Conservation (phyloP, 2,329 filamentous ascomycete genomes). For the Trichoderma oligosporum region DNA sequence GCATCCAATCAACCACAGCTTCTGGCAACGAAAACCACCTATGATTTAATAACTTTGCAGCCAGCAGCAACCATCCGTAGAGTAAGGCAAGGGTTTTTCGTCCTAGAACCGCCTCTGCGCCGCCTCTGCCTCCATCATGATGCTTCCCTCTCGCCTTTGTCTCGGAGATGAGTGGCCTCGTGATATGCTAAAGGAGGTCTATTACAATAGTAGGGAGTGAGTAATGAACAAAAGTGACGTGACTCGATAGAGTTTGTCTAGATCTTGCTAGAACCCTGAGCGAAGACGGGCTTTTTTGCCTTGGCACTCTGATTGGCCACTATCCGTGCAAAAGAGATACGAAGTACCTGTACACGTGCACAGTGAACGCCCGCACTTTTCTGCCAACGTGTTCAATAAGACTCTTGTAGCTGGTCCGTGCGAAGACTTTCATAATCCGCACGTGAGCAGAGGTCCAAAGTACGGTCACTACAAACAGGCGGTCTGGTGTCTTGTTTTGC, state of each 20-base stretch:
- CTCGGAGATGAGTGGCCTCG: constrained; percentile 8
- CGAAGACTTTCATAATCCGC: constrained; percentile 4
- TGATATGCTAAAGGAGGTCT: too few species aligned
- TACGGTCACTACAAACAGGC: constrained; percentile 11
- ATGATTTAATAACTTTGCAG: neutral
- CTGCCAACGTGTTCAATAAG: neutral
- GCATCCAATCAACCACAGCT: neutral
- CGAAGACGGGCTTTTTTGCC: constrained; percentile 5
- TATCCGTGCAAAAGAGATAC: neutral
- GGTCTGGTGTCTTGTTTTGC: constrained; percentile 7
- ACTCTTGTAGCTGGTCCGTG: neutral
- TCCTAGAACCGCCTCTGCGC: neutral
- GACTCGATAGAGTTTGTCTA: constrained; percentile 18
- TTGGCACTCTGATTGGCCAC: constrained; percentile 4
- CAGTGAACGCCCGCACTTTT: neutral
- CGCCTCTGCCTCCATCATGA: neutral
- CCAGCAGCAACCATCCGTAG: neutral
- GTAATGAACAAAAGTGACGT: neutral
- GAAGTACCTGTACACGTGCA: constrained; percentile 12
- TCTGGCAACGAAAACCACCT: neutral
- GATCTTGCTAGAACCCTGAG: constrained; percentile 15
- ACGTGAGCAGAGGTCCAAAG: neutral
- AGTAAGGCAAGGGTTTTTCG: neutral
- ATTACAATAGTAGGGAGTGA: too few species aligned
- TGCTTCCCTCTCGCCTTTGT: constrained; percentile 1